Conservation (phyloP, 257 asterid species). For the Solanum pimpinellifolium region DNA sequence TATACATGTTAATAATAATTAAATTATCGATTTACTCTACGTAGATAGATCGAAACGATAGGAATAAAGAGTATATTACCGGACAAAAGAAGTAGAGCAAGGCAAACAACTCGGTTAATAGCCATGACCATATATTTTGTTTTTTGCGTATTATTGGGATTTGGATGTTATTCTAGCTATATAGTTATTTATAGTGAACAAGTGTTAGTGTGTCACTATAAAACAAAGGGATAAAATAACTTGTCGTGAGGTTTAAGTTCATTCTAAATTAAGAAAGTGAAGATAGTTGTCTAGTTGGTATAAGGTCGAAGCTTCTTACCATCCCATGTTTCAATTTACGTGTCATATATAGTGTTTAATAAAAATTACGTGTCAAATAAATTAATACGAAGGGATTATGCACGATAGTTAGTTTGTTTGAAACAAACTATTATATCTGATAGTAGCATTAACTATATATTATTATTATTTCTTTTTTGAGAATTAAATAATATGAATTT, state of each 20-base stretch:
- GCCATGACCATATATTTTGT: not conserved
- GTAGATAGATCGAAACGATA: too few species aligned
- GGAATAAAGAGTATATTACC: not conserved
- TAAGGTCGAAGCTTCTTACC: not conserved
- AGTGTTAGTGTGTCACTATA: not conserved
- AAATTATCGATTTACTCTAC: not conserved
- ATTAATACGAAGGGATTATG: not conserved
- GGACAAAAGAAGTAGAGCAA: not conserved
- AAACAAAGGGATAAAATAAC: not conserved
- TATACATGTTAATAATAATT: not conserved
- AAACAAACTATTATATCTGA: not conserved
- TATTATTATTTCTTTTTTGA: too few species aligned
- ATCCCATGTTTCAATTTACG: too few species aligned
- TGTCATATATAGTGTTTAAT: too few species aligned
- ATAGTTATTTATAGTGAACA: not conserved
- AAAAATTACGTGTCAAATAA: not conserved
- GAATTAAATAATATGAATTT: too few species aligned
- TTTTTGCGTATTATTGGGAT: not conserved
- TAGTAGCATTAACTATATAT: too few species aligned
- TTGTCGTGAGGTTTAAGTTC: not conserved
- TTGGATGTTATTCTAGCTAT: not conserved
- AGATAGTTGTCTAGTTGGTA: not conserved
- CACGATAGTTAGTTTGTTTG: not conserved
- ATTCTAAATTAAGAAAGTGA: not conserved
- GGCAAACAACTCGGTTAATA: not conserved